phyloP scores from a whole-genome alignment of 2,329 filamentous ascomycete species.

The Fusarium begoniae region DNA sequence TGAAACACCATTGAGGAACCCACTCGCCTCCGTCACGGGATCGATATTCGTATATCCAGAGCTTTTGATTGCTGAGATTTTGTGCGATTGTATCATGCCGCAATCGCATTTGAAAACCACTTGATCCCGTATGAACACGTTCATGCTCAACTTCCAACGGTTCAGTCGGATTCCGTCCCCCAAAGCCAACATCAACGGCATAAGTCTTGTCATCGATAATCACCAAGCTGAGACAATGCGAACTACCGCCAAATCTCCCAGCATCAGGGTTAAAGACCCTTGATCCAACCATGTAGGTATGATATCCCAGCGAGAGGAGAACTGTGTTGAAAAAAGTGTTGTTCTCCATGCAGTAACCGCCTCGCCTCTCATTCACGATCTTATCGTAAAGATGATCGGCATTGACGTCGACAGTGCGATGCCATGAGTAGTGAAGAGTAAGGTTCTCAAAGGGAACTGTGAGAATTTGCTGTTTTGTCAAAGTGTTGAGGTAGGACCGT shows the following conservation, averaged over 20 bases:
- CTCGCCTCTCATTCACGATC: slow-evolving; percentile 14
- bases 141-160: not conserved
- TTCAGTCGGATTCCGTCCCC: not conserved
- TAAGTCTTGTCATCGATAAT: not conserved
- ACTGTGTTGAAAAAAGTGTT: slow-evolving; percentile 18
- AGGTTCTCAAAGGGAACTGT: slow-evolving; percentile 18
- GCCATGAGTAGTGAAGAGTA: slow-evolving; percentile 26
- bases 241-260: not conserved
- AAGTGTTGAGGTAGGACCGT: not conserved
- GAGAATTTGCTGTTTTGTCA: not conserved
- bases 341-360: slow-evolving; percentile 29
- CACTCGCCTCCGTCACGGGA: not conserved
- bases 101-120: slow-evolving; percentile 7
- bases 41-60: slow-evolving; percentile 28
- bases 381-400: slow-evolving; percentile 16
- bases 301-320: not conserved
- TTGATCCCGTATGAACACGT: not conserved
- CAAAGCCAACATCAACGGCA: slow-evolving; percentile 23
- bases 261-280: slow-evolving; percentile 3
- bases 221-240: slow-evolving; percentile 19
- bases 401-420: not conserved
- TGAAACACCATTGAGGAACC: slow-evolving; percentile 24
- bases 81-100: not conserved
- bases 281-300: slow-evolving; percentile 7
- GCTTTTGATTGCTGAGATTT: not conserved